Conservation (phyloP, 2,329 filamentous ascomycete genomes). For the Graphilbum sp. region DNA sequence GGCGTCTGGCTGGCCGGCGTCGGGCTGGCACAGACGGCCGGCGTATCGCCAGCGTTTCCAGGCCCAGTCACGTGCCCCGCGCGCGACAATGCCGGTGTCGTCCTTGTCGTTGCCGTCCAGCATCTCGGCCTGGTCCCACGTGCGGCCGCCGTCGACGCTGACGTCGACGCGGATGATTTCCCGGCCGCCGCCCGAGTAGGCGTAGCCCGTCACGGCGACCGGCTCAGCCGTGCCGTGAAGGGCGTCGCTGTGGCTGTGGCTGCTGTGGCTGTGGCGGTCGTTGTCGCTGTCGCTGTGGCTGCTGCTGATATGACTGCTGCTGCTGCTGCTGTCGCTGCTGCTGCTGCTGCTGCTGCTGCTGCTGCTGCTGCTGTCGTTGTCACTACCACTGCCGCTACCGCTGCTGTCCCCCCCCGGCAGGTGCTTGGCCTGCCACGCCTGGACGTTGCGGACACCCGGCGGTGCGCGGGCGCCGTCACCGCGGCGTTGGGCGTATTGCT, state of each 20-base stretch:
- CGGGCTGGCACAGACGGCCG: slow-evolving; percentile 19
- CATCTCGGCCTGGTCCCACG: slow-evolving; percentile 47
- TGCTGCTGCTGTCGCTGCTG: no score
- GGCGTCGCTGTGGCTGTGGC: no score
- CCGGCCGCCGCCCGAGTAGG: slow-evolving; percentile 50
- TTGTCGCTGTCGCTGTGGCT: no score
- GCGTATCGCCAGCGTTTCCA: slow-evolving; percentile 49
- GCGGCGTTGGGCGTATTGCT: not conserved
- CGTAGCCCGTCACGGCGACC: slow-evolving; percentile 41
- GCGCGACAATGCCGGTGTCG: slow-evolving; percentile 7
- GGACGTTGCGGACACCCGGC: slow-evolving; percentile 7
- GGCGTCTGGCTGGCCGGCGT: slow-evolving; percentile 7
- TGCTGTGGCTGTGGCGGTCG: no score
- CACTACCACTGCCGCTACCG: no score
- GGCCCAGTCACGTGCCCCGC: slow-evolving; percentile 31
- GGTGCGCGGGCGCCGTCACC: slow-evolving; percentile 4
- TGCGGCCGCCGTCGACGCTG: slow-evolving; percentile 43
- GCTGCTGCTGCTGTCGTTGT: no score
- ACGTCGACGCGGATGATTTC: slow-evolving; percentile 52
- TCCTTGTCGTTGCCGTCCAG: slow-evolving; percentile 18
- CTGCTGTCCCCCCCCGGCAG: not conserved
- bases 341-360: no score
- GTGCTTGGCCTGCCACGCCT: slow-evolving; percentile 7
- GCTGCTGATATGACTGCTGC: no score
- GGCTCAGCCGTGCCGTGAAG: slow-evolving; percentile 7